Conservation (phyloP, 139 green algal genomes). For the Nannochloris sp. region DNA sequence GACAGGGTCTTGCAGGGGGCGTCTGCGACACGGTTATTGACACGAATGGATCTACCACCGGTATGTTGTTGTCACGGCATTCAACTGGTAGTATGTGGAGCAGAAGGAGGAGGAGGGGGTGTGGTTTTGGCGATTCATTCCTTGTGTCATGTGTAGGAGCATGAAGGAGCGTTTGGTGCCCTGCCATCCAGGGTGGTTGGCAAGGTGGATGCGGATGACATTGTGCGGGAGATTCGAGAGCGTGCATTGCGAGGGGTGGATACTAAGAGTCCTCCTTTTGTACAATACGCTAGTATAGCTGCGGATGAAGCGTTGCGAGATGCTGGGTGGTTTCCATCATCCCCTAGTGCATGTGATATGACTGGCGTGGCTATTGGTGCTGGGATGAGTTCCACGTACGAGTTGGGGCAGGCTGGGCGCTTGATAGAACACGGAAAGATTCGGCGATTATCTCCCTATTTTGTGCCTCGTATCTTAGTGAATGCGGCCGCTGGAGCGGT, state of each 20-base stretch:
- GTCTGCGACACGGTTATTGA: slow-evolving; percentile 49
- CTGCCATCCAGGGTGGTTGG: slow-evolving; percentile 54
- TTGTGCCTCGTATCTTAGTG: slow-evolving; percentile 80
- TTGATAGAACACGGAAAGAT: slow-evolving; percentile 32
- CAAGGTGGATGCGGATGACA: slow-evolving; percentile 10
- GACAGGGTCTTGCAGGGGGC: slow-evolving; percentile 44
- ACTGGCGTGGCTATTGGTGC: slow-evolving; percentile 78
- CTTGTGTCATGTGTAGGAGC: slow-evolving; percentile 8
- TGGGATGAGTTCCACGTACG: slow-evolving; percentile 76
- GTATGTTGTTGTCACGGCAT: not conserved
- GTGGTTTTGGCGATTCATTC: no score
- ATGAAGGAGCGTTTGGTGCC: slow-evolving; percentile 17
- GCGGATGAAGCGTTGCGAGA: slow-evolving; percentile 53
- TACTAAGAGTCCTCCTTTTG: slow-evolving; percentile 30
- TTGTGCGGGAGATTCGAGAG: slow-evolving; percentile 15
- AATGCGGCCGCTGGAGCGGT: slow-evolving; percentile 90
- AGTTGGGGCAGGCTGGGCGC: slow-evolving; percentile 61
- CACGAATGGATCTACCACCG: slow-evolving; percentile 49
- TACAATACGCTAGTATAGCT: slow-evolving; percentile 41
- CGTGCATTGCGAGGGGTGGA: slow-evolving; percentile 7
- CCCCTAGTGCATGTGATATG: slow-evolving; percentile 12
- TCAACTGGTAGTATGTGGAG: no score
- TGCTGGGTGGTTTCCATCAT: slow-evolving; percentile 37
- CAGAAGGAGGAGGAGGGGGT: no score
- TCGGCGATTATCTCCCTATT: slow-evolving; percentile 75